These are phyloP conservation scores for Ogataea chonburiensis DNA, from an alignment of 805 yeast species.

Conservation along the genomic window DNA sequence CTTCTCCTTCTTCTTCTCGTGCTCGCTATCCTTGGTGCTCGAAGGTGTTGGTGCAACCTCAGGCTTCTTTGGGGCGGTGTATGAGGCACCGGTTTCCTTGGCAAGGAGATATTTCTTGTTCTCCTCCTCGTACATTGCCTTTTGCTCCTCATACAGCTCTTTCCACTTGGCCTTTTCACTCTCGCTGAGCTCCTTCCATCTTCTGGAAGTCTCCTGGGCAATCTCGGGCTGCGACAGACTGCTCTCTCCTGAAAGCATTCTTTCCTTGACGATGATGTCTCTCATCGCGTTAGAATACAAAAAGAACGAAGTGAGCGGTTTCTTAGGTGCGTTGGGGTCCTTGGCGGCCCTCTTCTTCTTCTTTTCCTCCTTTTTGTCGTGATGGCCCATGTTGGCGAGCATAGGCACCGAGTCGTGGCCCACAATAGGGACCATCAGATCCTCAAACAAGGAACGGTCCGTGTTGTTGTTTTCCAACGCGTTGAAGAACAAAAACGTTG, in stretches of 20 bases:
- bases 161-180: constrained; percentile 73
- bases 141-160: constrained; percentile 50
- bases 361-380: constrained; percentile 40
- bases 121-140: constrained; percentile 35
- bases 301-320: constrained; percentile 87
- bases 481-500: constrained; percentile 75
- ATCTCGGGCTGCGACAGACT: constrained; percentile 73
- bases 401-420: constrained; percentile 22
- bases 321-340: constrained; percentile 95
- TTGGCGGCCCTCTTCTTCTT: constrained; percentile 51
- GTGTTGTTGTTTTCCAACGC: constrained; percentile 45
- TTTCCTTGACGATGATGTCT: constrained; percentile 65
- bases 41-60: constrained; percentile 26
- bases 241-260: constrained; percentile 56
- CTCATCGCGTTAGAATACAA: constrained; percentile 73
- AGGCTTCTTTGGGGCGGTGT: constrained; percentile 29
- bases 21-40: constrained; percentile 25
- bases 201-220: constrained; percentile 72
- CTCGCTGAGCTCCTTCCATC: constrained; percentile 75
- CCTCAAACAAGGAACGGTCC: constrained; percentile 29
- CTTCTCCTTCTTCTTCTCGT: constrained; percentile 49
- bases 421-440: constrained; percentile 34
- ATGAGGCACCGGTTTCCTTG: constrained; percentile 30
- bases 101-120: constrained; percentile 31
- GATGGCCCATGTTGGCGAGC: constrained; percentile 25